Percentiles rank a stretch among this genome's conserved stretches.
Conservation (phyloP, 768 basidiomycete species). For the Amanita polypyramis region DNA sequence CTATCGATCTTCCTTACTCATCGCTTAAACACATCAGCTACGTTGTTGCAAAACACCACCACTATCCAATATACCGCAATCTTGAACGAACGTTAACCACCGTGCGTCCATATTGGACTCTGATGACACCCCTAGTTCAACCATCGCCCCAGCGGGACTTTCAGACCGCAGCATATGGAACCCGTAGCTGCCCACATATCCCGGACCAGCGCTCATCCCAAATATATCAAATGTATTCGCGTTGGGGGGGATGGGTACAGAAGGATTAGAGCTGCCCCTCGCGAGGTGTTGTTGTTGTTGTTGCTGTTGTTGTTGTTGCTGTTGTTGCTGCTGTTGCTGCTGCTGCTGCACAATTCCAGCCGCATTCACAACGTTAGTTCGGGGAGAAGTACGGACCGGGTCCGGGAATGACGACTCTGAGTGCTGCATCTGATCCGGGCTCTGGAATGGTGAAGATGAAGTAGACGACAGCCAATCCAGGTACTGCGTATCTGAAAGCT, state of each 20-base stretch:
- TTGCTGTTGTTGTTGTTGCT: no score
- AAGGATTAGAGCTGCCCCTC: not conserved
- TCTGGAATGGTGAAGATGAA: slow-evolving; percentile 1
- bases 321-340: no score
- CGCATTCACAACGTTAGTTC: not conserved
- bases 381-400: not conserved
- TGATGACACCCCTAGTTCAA: slow-evolving; percentile 33
- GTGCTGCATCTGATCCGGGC: not conserved
- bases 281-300: not conserved
- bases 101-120: slow-evolving; percentile 36
- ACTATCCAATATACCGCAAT: slow-evolving; percentile 38
- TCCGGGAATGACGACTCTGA: not conserved
- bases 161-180: slow-evolving; percentile 8
- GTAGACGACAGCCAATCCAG: slow-evolving; percentile 4
- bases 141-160: slow-evolving; percentile 18
- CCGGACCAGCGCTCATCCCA: not conserved
- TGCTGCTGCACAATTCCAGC: not conserved
- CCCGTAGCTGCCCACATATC: not conserved
- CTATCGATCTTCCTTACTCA: not conserved
- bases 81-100: slow-evolving; percentile 39
- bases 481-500: slow-evolving; percentile 1
- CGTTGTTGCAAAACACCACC: not conserved
- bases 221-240: slow-evolving; percentile 1
- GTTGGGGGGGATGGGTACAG: not conserved
- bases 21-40: not conserved